Percentiles rank a stretch among this genome's conserved stretches.
Evolutionary conservation across 1,284 basidiomycete species (phyloP).

Genomic region (Tilletia horrida): DNA sequence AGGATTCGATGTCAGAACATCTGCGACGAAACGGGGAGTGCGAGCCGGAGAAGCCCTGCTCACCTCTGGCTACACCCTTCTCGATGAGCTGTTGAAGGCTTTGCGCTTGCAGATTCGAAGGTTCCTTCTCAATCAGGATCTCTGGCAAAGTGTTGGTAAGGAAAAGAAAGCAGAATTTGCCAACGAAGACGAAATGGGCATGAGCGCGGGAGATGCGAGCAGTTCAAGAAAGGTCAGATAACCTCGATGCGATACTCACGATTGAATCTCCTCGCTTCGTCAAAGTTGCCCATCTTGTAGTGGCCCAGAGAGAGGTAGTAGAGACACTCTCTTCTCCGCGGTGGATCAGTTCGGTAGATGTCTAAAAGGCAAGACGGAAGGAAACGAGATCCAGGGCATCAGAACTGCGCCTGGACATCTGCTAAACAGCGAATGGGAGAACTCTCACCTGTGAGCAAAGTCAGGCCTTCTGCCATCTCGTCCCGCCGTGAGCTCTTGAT

Average conservation of each 20-base stretch:
- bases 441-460: conserved; percentile 76
- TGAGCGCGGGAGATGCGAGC: not conserved
- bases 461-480: conserved; percentile 70
- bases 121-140: conserved; percentile 85
- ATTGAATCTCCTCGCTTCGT: conserved; percentile 88
- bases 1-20: not conserved
- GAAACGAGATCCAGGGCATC: too few relatives aligned
- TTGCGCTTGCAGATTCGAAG: conserved; percentile 86
- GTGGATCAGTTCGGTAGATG: conserved; percentile 83
- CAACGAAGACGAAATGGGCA: not conserved
- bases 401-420: not conserved
- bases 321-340: conserved; percentile 85
- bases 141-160: conserved; percentile 60
- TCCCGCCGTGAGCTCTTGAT: conserved; percentile 48
- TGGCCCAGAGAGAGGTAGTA: conserved; percentile 96
- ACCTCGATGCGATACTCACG: conserved; percentile 62
- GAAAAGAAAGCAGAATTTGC: not conserved
- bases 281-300: conserved; percentile 94
- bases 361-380: conserved; percentile 61
- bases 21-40: not conserved
- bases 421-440: not conserved
- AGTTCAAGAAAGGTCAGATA: not conserved
- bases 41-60: conserved; percentile 32
- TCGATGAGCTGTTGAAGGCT: conserved; percentile 82
- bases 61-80: conserved; percentile 77